Percentiles rank a stretch among this genome's conserved stretches.
These are phyloP conservation scores for Pluteus cervinus DNA, from an alignment of 768 basidiomycete species.

Conservation along the genomic window DNA sequence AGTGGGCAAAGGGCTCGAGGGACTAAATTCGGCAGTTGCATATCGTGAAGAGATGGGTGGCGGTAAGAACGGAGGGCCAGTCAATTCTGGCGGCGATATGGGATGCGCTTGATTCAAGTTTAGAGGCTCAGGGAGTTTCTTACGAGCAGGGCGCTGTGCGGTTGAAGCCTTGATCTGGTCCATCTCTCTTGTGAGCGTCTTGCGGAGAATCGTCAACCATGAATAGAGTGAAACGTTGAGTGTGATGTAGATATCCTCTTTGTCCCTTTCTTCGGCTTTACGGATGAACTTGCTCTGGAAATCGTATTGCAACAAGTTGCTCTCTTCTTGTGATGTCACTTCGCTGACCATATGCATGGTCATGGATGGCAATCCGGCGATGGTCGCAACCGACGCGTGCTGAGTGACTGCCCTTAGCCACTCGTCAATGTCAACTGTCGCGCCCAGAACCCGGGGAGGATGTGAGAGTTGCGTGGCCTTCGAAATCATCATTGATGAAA, in stretches of 20 bases:
- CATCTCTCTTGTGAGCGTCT: conserved; percentile 71
- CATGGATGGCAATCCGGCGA: conserved; percentile 80
- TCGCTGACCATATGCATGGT: conserved; percentile 75
- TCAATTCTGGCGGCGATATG: conserved; percentile 25
- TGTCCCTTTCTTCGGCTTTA: conserved; percentile 36
- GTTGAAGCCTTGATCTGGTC: conserved; percentile 60
- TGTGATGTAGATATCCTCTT: conserved; percentile 80
- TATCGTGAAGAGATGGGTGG: conserved; percentile 21
- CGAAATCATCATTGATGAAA: conserved; percentile 73
- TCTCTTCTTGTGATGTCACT: conserved; percentile 37
- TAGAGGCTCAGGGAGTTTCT: conserved; percentile 34
- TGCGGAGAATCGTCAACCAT: conserved; percentile 74
- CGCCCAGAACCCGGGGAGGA: conserved; percentile 22
- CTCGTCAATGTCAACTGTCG: conserved; percentile 31
- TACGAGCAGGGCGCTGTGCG: conserved; percentile 41
- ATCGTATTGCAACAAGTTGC: conserved; percentile 51
- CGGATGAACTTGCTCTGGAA: conserved; percentile 68
- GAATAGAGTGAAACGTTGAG: conserved; percentile 78
- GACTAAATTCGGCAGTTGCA: too few species aligned
- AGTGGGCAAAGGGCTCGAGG: too few species aligned
- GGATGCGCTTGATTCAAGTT: conserved; percentile 18
- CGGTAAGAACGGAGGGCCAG: conserved; percentile 11
- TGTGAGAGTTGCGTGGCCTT: conserved; percentile 61
- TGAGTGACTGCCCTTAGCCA: conserved; percentile 62
- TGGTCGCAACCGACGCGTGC: conserved; percentile 61